Base-by-base conservation (phyloP, 1,284 basidiomycete genomes). In the Phlebopus sp. region DNA sequence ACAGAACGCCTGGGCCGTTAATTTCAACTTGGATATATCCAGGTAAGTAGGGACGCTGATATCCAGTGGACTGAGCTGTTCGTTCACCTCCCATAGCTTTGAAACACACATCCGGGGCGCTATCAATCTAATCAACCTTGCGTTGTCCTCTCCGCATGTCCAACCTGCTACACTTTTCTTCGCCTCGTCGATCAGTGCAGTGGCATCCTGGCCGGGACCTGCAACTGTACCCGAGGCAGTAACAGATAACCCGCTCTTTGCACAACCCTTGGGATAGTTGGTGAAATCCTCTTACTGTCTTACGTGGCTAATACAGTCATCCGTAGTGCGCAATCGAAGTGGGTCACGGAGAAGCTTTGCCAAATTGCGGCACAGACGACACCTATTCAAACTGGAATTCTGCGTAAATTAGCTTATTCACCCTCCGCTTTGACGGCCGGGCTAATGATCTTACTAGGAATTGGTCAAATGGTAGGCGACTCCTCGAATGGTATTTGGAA, bases 261-360 rank as follows among this genome's bases (percentile, higher is more conserved):
- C 76, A 0, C 70, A 70, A 8, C 60, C 63, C 3, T 77, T 80
- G 46, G 81, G 81, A 19, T 84, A 84, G 81, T 77, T 5, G 60
- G 74, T 43, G 71, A 23, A 23, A 65, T 29, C 36, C 9, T 21
- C 4, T 9, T 13, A 37, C 34, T 4, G 13, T 4, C 31, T 10
- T 32, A 27, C 29, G 15, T 34, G 6, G 14, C 31, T 34, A 15
- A 14, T 23, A 38, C 14, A 19, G 30, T 23, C 37, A 17, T 35
- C 5, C 7, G 5, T 18, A 51, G 43, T 55, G 49, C 53, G 2
- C 60, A 64, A 37, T 63, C 62, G 21, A 85, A 85, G 58, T 84
- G 81, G 80, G 77, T 83, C 1, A 76, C 74, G 0, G 82, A 85
- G 67, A 77, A 76, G 55, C 47, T 84, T 0, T 77, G 76, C 54